Conservation (phyloP, 352 stramenopile species). For the Globisporangium carolinianum region DNA sequence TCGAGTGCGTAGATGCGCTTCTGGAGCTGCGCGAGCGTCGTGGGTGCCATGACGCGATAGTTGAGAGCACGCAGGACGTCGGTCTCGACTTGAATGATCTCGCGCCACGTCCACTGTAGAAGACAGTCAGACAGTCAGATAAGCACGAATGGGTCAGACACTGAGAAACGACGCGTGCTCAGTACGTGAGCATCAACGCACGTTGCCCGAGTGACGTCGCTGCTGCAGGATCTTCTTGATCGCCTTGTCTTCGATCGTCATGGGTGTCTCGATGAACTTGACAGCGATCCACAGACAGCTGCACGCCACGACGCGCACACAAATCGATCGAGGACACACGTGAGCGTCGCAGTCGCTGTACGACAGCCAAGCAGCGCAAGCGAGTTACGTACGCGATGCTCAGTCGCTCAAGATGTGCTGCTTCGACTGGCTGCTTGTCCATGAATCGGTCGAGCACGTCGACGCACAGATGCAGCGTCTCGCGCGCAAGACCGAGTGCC, state of each 20-base stretch:
- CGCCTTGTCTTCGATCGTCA: conserved; percentile 42
- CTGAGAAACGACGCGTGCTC: too few species aligned
- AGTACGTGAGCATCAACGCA: conserved; percentile 10
- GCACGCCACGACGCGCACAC: neutral
- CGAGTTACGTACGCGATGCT: conserved; percentile 42
- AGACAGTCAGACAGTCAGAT: neutral
- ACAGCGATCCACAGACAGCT: conserved; percentile 68
- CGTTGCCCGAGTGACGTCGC: conserved; percentile 50
- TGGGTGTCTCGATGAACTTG: conserved; percentile 62
- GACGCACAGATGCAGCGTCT: conserved; percentile 57
- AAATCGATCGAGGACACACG: neutral
- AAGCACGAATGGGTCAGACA: neutral
- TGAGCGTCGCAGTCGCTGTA: neutral
- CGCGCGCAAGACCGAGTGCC: conserved; percentile 42
- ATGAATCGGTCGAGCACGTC: conserved; percentile 52
- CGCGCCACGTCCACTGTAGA: conserved; percentile 53
- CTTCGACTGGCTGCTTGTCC: conserved; percentile 13
- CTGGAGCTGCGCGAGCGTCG: conserved; percentile 37
- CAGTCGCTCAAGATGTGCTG: conserved; percentile 35
- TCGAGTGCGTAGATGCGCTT: conserved; percentile 26
- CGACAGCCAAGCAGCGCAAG: neutral
- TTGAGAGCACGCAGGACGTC: conserved; percentile 33
- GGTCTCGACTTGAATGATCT: conserved; percentile 47
- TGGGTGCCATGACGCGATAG: conserved; percentile 51
- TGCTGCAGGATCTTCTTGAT: conserved; percentile 64